These are phyloP conservation scores for Saccharomycopsis amapae DNA, from an alignment of 805 yeast species.

Conservation along the genomic window DNA sequence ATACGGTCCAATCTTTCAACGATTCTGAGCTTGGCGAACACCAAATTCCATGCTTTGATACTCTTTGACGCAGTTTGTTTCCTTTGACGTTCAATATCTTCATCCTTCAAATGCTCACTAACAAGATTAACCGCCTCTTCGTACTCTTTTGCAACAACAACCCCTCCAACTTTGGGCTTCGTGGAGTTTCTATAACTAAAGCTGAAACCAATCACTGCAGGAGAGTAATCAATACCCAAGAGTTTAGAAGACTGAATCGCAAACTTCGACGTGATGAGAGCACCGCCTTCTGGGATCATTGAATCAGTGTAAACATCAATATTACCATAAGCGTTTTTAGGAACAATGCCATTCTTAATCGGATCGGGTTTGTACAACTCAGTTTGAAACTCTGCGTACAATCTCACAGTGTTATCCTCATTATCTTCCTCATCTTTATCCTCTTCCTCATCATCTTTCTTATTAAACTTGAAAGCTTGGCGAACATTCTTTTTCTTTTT, in stretches of 20 bases:
- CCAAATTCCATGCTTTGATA: slow-evolving; percentile 45
- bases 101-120: slow-evolving; percentile 41
- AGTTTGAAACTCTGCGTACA: slow-evolving; percentile 78
- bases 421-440: slow-evolving; percentile 31
- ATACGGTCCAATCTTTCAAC: slow-evolving; percentile 37
- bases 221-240: slow-evolving; percentile 70
- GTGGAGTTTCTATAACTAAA: slow-evolving; percentile 46
- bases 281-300: slow-evolving; percentile 83
- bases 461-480: background rate
- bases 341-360: slow-evolving; percentile 56
- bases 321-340: slow-evolving; percentile 75
- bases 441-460: slow-evolving; percentile 21
- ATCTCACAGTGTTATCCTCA: slow-evolving; percentile 51
- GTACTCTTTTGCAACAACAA: slow-evolving; percentile 59
- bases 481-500: slow-evolving; percentile 24
- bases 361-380: slow-evolving; percentile 62
- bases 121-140: slow-evolving; percentile 53
- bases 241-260: slow-evolving; percentile 66
- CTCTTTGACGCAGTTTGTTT: slow-evolving; percentile 42
- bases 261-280: slow-evolving; percentile 45
- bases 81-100: slow-evolving; percentile 39
- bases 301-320: slow-evolving; percentile 68
- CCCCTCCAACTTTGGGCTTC: slow-evolving; percentile 65
- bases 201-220: slow-evolving; percentile 83
- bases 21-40: slow-evolving; percentile 45